A percentile compares a stretch with the other conserved stretches of the same genome.
phyloP scores from a whole-genome alignment of 164 flowering plant genomes.

The Warburgia ugandensis region DNA sequence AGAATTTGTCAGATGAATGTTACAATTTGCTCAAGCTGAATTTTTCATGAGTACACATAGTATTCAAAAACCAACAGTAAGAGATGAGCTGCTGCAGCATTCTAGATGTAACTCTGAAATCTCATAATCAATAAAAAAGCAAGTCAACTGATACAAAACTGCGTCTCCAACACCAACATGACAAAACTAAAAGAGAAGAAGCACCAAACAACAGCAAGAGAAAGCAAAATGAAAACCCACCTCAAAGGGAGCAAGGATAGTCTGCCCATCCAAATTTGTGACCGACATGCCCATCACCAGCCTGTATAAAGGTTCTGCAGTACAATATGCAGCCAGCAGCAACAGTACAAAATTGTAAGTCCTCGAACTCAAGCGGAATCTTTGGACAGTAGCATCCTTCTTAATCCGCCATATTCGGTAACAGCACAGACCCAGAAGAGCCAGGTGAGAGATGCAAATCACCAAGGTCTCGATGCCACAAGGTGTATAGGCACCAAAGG shows the following conservation, averaged over 20 bases:
- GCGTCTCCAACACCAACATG: background rate
- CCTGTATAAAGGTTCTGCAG: constrained; percentile 76
- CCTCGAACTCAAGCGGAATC: constrained; percentile 64
- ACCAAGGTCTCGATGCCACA: constrained; percentile 75
- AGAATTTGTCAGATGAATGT: too few species aligned
- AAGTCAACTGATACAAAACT: background rate
- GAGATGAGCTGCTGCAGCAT: too few species aligned
- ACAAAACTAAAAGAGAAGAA: background rate
- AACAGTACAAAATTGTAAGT: constrained; percentile 58
- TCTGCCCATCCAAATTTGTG: constrained; percentile 59
- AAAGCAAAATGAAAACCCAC: constrained; percentile 22
- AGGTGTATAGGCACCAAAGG: constrained; percentile 86
- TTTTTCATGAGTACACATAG: too few species aligned
- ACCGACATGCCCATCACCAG: constrained; percentile 78
- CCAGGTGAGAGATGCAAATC: constrained; percentile 56
- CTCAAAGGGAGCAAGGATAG: constrained; percentile 83
- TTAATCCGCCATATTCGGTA: constrained; percentile 66
- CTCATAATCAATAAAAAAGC: too few species aligned
- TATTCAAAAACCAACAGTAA: too few species aligned
- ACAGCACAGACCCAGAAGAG: constrained; percentile 52
- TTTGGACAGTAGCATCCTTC: constrained; percentile 44
- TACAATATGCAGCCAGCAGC: constrained; percentile 54
- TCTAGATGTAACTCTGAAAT: too few species aligned
- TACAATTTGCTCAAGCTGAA: too few species aligned
- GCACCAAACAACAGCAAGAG: background rate